Evolutionary conservation across 495 filamentous ascomycete genomes (phyloP).

Genomic region (Apiosordaria backusii): DNA sequence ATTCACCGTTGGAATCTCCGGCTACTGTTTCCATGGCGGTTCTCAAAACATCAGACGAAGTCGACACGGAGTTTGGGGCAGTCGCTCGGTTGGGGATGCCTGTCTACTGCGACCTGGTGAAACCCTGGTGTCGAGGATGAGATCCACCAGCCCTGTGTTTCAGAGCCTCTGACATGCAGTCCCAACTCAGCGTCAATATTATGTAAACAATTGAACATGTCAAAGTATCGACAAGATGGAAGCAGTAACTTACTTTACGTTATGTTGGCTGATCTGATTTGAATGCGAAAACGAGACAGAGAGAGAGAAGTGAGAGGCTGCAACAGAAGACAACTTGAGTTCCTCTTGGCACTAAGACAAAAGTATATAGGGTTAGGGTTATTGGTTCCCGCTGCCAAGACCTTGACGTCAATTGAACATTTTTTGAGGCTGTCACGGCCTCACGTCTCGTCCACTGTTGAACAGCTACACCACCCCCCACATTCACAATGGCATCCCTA

Average conservation of each 20-base stretch:
- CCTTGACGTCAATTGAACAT: not conserved
- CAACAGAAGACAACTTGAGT: not conserved
- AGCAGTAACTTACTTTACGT: too few species aligned
- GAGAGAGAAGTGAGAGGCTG: not conserved
- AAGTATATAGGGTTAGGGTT: not conserved
- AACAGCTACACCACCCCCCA: not conserved
- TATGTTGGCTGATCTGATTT: too few species aligned
- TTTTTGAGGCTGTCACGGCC: not conserved
- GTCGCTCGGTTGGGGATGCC: not conserved
- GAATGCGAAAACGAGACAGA: not conserved
- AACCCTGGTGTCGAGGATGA: conserved; percentile 6
- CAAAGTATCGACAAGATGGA: too few species aligned
- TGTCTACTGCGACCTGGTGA: conserved; percentile 6
- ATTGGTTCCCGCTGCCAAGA: not conserved
- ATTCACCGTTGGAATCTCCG: not conserved
- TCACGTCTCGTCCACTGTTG: not conserved
- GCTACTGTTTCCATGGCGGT: not conserved
- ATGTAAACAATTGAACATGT: not conserved
- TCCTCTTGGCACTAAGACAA: not conserved
- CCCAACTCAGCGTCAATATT: not conserved
- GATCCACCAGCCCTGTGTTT: not conserved
- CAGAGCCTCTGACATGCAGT: not conserved
- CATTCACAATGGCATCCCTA: conserved; percentile 28
- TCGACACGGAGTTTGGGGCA: conserved; percentile 5
- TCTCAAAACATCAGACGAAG: not conserved